phyloP scores from a whole-genome alignment of 169 alveolate species.

The Eimeria necatrix region DNA sequence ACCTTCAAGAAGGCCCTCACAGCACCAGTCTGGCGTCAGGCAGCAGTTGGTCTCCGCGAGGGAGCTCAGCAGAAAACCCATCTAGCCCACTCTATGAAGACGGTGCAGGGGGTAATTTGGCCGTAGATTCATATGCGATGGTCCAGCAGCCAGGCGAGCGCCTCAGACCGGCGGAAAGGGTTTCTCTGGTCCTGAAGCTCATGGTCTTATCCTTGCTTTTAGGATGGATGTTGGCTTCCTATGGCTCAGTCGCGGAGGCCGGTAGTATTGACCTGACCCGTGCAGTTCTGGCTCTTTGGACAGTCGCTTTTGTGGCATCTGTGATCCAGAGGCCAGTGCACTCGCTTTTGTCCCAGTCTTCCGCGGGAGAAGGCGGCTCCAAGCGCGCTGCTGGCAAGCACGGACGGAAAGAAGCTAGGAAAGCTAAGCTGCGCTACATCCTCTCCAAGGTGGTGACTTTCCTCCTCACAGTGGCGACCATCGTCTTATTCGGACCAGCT shows the following conservation, averaged over 20 bases:
- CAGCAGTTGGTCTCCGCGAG: no score
- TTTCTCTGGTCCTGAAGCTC: not conserved
- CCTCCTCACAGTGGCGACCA: not conserved
- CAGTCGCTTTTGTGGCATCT: constrained; percentile 4
- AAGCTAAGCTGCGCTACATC: not conserved
- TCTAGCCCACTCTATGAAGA: not conserved
- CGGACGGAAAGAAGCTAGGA: not conserved
- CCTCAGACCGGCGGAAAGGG: not conserved
- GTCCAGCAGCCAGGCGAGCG: not conserved
- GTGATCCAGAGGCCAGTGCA: not conserved
- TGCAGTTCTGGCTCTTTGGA: constrained; percentile 1
- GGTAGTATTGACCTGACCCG: not conserved
- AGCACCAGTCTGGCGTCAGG: no score
- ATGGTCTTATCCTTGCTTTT: not conserved
- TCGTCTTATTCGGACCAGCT: not conserved
- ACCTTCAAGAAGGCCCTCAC: no score
- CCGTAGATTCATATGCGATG: not conserved
- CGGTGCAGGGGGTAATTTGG: not conserved
- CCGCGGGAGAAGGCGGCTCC: not conserved
- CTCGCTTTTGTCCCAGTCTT: not conserved
- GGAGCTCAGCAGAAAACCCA: not conserved
- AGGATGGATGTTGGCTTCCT: not conserved
- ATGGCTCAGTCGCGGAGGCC: not conserved
- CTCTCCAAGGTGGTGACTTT: not conserved
- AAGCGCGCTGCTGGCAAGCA: not conserved